Evolutionary conservation across 192 early-diverging fungal genomes (phyloP), one percentile per base, ranked within the genome.

Genomic region (Podochytrium sp.): DNA sequence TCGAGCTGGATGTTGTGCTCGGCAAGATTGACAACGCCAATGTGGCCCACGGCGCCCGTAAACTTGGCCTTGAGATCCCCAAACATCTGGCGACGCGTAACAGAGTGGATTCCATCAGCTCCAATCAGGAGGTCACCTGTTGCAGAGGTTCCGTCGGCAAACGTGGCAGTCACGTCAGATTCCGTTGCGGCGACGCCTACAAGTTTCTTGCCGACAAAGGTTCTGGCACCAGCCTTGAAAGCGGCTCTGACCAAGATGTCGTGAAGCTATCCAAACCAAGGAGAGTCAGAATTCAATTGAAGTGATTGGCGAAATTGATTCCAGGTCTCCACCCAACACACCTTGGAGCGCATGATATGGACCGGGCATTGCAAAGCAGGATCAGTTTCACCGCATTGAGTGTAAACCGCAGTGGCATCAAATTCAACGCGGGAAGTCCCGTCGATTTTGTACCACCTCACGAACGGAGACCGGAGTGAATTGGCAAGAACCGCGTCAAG

Each of bases 11-110:
- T 35, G 37, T 63, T 63, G 37, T 40, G 34, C 37, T 10, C 61
- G n/a, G n/a, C n/a, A n/a, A n/a, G n/a, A n/a, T n/a, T n/a, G n/a
- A n/a, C n/a, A n/a, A 57, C 39, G 5, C 68, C 68, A 34, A 70
- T 57, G 53, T 37, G 33, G 32, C 40, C 53, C 16, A 56, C 52
- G 14, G 57, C 27, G 12, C 68, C 68, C 6, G 52, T 70, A 53
- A 57, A 70, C 68, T 23, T 20, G 18, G 68, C 50, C 34, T 12
- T 20, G 0, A 52, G 10, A 7, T 69, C 79, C 41, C 79, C 81
- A 12, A 81, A 27, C n/a, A 81, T 30, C 16, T 76, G 18, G 27
- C 40, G 27, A 3, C 76, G 38, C 23, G 75, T 60, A 14, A 18
- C 32, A n/a, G 56, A 61, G 18, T 57, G 29, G 5, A 70, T 35